phyloP scores from a whole-genome alignment of 1,139 yeast genomes.

The Taphrina betulina region DNA sequence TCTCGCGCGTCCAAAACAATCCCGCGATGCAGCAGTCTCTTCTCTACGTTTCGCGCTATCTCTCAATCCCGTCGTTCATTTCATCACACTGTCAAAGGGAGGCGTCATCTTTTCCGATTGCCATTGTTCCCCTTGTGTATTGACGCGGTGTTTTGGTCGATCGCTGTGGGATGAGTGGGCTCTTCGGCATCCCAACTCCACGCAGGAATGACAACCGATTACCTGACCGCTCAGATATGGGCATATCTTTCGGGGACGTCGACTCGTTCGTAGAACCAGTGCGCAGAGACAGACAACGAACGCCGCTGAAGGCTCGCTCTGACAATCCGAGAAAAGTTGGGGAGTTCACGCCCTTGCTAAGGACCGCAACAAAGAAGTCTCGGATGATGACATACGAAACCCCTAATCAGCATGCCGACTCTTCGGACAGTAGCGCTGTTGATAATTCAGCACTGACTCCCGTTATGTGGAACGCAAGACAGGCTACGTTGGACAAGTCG shows the following conservation, averaged over 20 bases:
- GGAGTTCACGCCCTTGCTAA: conserved; percentile 24
- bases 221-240: neutral
- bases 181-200: conserved; percentile 23
- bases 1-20: too few relatives aligned
- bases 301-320: conserved; percentile 2
- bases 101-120: too few relatives aligned
- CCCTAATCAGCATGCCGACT: neutral
- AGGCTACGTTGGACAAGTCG: neutral
- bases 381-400: conserved; percentile 8
- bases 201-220: conserved; percentile 5
- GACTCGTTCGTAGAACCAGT: conserved; percentile 30
- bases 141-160: too few relatives aligned
- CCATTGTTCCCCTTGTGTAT: too few relatives aligned
- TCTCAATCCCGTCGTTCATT: too few relatives aligned
- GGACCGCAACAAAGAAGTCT: conserved; percentile 8
- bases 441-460: conserved; percentile 18
- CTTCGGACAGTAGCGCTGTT: neutral
- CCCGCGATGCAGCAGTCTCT: too few relatives aligned
- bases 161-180: too few relatives aligned
- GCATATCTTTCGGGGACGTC: conserved; percentile 15
- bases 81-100: too few relatives aligned
- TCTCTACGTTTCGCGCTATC: too few relatives aligned
- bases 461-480: conserved; percentile 9
- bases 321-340: conserved; percentile 12
- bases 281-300: neutral